Conservation (phyloP, 1,284 basidiomycete species). For the Takashimella tepidaria region DNA sequence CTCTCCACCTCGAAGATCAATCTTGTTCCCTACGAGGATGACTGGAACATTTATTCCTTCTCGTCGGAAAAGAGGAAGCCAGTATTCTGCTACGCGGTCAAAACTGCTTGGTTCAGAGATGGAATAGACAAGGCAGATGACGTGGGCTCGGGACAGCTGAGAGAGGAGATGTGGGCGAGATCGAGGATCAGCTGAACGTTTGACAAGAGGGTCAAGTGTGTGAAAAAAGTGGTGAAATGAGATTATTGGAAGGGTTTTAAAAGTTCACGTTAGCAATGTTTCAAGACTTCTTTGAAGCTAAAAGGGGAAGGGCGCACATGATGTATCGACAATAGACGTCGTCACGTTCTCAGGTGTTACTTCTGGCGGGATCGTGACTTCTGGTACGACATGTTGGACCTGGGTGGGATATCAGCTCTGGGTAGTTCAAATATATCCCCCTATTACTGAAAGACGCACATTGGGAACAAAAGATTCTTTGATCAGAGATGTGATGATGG, state of each 20-base stretch:
- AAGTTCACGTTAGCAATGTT: too few species aligned
- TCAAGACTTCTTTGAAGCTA: too few species aligned
- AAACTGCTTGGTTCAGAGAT: constrained; percentile 94
- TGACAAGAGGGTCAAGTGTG: too few species aligned
- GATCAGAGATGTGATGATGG: constrained; percentile 90
- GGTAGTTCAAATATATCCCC: too few species aligned
- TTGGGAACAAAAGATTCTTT: constrained; percentile 88
- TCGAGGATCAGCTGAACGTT: constrained; percentile 31
- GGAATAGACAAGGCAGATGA: constrained; percentile 95
- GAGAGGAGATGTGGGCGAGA: constrained; percentile 79
- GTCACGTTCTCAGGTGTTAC: constrained; percentile 94
- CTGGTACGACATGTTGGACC: constrained; percentile 88
- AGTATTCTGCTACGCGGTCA: constrained; percentile 95
- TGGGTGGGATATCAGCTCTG: constrained; percentile 33
- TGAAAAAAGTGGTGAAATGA: too few species aligned
- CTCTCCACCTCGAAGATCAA: constrained; percentile 85
- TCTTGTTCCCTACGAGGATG: constrained; percentile 97
- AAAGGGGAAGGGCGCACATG: constrained; percentile 55
- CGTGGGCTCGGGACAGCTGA: constrained; percentile 93
- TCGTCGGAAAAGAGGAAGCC: constrained; percentile 94
- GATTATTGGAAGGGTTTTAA: too few species aligned
- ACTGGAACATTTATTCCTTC: constrained; percentile 96
- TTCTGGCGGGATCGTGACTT: constrained; percentile 92
- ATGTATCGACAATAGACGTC: constrained; percentile 91
- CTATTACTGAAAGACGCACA: constrained; percentile 57